These are phyloP conservation scores for Penicillium sp. DNA, from an alignment of 2,329 filamentous ascomycete species.

Conservation along the genomic window DNA sequence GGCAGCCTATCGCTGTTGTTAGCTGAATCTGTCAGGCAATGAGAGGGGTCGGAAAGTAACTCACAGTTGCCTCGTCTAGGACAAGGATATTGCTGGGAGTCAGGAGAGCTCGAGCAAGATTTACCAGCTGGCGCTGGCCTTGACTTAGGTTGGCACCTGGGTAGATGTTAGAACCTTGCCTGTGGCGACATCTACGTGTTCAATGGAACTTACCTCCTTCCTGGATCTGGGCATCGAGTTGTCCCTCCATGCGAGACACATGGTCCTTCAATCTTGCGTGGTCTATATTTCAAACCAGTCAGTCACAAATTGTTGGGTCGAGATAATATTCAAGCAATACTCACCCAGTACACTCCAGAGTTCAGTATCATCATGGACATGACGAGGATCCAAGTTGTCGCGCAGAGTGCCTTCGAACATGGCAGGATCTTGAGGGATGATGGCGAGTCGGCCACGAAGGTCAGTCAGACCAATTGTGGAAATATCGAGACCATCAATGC, in stretches of 20 bases:
- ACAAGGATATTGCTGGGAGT: slow-evolving; percentile 97
- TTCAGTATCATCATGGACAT: slow-evolving; percentile 95
- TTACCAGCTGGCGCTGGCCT: slow-evolving; percentile 92
- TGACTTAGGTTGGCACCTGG: slow-evolving; percentile 91
- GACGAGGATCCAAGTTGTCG: slow-evolving; percentile 92
- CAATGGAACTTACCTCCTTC: slow-evolving; percentile 77
- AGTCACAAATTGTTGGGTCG: slow-evolving; percentile 32
- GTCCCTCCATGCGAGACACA: slow-evolving; percentile 80
- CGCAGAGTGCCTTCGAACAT: slow-evolving; percentile 91
- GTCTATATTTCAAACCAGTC: slow-evolving; percentile 57
- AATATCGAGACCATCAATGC: slow-evolving; percentile 86
- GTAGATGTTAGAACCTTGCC: neutral
- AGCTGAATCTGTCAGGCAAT: slow-evolving; percentile 11
- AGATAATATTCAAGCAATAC: slow-evolving; percentile 38
- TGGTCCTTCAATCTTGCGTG: slow-evolving; percentile 93
- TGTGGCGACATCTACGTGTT: slow-evolving; percentile 4
- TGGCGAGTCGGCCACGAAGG: slow-evolving; percentile 83
- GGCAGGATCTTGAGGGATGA: slow-evolving; percentile 96
- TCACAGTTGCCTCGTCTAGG: slow-evolving; percentile 90
- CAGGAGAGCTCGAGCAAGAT: slow-evolving; percentile 87
- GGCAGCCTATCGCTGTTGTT: slow-evolving; percentile 54
- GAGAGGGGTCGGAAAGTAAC: slow-evolving; percentile 6
- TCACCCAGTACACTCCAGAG: slow-evolving; percentile 91
- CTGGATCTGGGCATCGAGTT: slow-evolving; percentile 84
- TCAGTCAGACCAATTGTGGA: slow-evolving; percentile 88